Percentiles rank a stretch among this genome's conserved stretches.
Evolutionary conservation across 129 eudicot genomes (phyloP).

Genomic region (Centrapalus pauciflorus): DNA sequence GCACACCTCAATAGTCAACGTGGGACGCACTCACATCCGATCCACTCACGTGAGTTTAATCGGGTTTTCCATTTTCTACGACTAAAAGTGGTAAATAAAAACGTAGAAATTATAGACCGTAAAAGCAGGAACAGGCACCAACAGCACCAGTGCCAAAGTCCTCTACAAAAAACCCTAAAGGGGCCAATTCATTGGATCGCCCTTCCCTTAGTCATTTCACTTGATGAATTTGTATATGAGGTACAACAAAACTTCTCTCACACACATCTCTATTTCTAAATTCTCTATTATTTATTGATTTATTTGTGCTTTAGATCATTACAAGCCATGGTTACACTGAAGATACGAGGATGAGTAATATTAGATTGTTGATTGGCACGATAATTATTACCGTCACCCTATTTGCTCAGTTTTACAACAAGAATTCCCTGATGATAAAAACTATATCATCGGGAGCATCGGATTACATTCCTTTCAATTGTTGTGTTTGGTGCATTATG

Average conservation of each 20-base stretch:
- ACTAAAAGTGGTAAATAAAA: constrained; percentile 19
- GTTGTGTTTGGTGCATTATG: not conserved
- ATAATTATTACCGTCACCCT: constrained; percentile 52
- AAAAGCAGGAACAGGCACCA: constrained; percentile 25
- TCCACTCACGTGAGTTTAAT: not conserved
- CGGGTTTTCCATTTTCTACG: constrained; percentile 17
- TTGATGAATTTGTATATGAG: constrained; percentile 70
- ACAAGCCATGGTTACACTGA: constrained; percentile 57
- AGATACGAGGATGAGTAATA: constrained; percentile 70
- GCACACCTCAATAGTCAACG: not conserved
- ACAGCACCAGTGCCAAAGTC: not conserved
- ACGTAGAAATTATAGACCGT: constrained; percentile 20
- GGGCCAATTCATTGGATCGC: constrained; percentile 57
- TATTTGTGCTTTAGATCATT: constrained; percentile 41
- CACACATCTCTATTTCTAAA: not conserved
- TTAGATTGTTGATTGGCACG: constrained; percentile 49
- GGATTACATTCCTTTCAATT: constrained; percentile 47
- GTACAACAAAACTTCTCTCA: constrained; percentile 17
- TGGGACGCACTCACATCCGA: too few species aligned
- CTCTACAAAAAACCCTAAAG: constrained; percentile 32
- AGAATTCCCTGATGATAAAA: constrained; percentile 67
- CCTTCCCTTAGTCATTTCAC: constrained; percentile 59
- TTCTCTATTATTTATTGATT: not conserved
- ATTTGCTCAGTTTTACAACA: constrained; percentile 71
- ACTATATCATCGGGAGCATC: constrained; percentile 59